Evolutionary conservation across 129 eudicot species (phyloP).

Genomic region (Escallonia rubra): DNA sequence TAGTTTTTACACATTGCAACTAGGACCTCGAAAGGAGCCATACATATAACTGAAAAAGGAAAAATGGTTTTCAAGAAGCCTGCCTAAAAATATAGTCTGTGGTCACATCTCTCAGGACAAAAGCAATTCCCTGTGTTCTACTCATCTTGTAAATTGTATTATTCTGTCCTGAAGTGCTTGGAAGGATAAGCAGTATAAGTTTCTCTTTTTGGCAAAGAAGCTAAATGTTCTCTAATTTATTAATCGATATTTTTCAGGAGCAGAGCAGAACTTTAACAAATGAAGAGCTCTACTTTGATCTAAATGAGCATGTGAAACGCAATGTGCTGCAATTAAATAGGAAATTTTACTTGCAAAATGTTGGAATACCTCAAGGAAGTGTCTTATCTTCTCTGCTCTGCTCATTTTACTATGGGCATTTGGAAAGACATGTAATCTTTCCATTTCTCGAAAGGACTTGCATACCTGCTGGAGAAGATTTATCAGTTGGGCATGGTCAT

Average conservation of each 20-base stretch:
- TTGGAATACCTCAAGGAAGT: slow-evolving; percentile 98
- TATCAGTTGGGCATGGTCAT: slow-evolving; percentile 7
- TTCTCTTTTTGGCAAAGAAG: neutral
- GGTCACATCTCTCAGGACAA: no score
- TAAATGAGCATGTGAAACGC: slow-evolving; percentile 59
- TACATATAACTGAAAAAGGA: no score
- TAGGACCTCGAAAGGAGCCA: no score
- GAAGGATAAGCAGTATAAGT: no score
- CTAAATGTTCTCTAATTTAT: neutral
- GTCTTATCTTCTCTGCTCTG: slow-evolving; percentile 75
- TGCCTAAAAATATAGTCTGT: no score
- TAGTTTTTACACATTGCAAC: no score
- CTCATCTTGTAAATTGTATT: no score
- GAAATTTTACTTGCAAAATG: slow-evolving; percentile 60
- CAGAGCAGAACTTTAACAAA: slow-evolving; percentile 40
- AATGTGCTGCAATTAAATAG: slow-evolving; percentile 51
- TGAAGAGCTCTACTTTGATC: slow-evolving; percentile 32
- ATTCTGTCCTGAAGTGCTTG: no score
- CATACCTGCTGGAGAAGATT: slow-evolving; percentile 7
- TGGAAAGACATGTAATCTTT: slow-evolving; percentile 51
- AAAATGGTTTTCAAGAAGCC: no score
- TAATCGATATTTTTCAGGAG: slow-evolving; percentile 33
- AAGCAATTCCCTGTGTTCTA: no score
- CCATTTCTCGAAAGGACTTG: slow-evolving; percentile 52
- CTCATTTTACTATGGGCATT: slow-evolving; percentile 74